These are phyloP conservation scores for Xylaria hypoxylon DNA, from an alignment of 2,329 filamentous ascomycete genomes.

Conservation along the genomic window DNA sequence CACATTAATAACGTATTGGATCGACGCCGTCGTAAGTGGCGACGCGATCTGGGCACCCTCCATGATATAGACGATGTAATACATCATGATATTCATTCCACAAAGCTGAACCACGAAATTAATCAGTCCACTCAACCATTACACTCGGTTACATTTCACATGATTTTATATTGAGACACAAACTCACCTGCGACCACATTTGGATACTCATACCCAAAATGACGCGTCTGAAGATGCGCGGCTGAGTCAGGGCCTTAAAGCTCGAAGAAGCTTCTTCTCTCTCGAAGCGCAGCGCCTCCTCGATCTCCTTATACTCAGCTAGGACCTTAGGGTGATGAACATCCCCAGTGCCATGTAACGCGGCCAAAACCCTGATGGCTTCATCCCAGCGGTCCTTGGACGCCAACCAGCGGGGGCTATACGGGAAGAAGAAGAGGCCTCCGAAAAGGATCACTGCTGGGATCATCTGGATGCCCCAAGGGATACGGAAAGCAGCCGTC, in stretches of 20 bases:
- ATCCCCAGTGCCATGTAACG: conserved; percentile 69
- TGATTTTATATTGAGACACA: background rate
- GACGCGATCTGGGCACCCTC: conserved; percentile 66
- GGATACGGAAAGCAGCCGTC: conserved; percentile 67
- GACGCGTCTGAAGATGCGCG: conserved; percentile 67
- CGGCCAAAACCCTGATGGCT: conserved; percentile 67
- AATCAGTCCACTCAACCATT: conserved; percentile 16
- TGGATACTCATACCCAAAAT: conserved; percentile 68
- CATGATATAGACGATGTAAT: conserved; percentile 72
- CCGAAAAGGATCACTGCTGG: conserved; percentile 65
- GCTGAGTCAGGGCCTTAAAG: conserved; percentile 61
- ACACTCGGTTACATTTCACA: background rate
- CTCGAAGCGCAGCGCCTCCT: conserved; percentile 66
- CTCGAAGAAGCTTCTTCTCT: conserved; percentile 63
- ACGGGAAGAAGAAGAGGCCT: conserved; percentile 70
- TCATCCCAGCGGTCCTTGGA: conserved; percentile 75
- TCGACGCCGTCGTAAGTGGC: conserved; percentile 68
- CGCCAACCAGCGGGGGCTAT: conserved; percentile 77
- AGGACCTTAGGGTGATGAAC: conserved; percentile 68
- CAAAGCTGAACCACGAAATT: conserved; percentile 32
- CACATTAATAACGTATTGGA: conserved; percentile 74
- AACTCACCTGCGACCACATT: conserved; percentile 65
- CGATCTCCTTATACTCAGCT: conserved; percentile 72
- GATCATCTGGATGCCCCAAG: conserved; percentile 71
- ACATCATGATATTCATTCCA: conserved; percentile 71